Evolutionary conservation across 768 basidiomycete genomes (phyloP).

Genomic region (Scleroderma citrinum): DNA sequence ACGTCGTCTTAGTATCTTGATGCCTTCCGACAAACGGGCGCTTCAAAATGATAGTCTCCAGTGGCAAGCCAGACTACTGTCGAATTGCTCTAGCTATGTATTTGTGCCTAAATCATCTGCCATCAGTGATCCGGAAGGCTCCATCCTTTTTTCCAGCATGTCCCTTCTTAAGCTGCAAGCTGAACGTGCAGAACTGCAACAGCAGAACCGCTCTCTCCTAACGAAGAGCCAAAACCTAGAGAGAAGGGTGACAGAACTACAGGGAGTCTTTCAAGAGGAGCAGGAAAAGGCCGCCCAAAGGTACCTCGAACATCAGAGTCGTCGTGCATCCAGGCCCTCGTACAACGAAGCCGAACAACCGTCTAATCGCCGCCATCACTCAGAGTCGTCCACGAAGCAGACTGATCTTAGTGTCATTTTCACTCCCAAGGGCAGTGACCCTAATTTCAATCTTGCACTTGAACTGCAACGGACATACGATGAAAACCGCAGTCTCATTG

Average conservation of each 20-base stretch:
- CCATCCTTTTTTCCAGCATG: constrained; percentile 45
- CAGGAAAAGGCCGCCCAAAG: neutral
- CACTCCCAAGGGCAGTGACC: constrained; percentile 6
- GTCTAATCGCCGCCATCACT: neutral
- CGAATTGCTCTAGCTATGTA: constrained; percentile 49
- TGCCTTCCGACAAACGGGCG: constrained; percentile 36
- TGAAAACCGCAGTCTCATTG: constrained; percentile 33
- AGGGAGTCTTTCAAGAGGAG: constrained; percentile 3
- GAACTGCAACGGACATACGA: constrained; percentile 36
- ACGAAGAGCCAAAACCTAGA: constrained; percentile 23
- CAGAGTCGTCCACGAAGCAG: neutral
- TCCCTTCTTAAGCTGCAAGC: constrained; percentile 38
- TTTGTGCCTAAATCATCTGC: constrained; percentile 34
- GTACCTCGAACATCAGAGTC: constrained; percentile 6
- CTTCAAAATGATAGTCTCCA: constrained; percentile 29
- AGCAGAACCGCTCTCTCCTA: constrained; percentile 19
- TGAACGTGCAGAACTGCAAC: constrained; percentile 34
- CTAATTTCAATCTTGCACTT: constrained; percentile 18
- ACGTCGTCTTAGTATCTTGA: constrained; percentile 35
- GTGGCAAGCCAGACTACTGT: constrained; percentile 51
- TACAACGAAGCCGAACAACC: neutral
- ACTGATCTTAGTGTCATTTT: neutral
- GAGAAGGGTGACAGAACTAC: constrained; percentile 14
- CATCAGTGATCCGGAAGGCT: constrained; percentile 19
- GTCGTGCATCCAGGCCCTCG: neutral